phyloP scores from a whole-genome alignment of 164 flowering plant genomes.

The Litsea cubeba region DNA sequence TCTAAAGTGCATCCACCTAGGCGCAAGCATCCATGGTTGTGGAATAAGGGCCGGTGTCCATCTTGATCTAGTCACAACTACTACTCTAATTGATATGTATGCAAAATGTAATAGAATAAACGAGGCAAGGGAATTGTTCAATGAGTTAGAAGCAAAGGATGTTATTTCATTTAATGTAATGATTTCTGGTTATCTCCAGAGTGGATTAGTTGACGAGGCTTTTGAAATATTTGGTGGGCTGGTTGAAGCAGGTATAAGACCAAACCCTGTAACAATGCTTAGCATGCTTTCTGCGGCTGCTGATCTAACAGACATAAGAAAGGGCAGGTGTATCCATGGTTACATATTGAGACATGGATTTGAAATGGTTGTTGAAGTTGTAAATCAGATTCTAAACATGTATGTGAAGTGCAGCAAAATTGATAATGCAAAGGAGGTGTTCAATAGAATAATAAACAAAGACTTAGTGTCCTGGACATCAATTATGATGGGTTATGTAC shows the following conservation, averaged over 20 bases:
- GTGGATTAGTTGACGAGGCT: constrained; percentile 28
- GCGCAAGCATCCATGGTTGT: constrained; percentile 50
- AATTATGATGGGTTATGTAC: constrained; percentile 46
- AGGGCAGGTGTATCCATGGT: constrained; percentile 43
- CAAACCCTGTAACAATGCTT: constrained; percentile 34
- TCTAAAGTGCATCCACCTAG: constrained; percentile 29
- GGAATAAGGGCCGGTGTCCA: constrained; percentile 29
- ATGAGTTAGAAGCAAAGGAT: constrained; percentile 27
- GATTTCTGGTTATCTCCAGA: constrained; percentile 38
- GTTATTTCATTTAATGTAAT: constrained; percentile 36
- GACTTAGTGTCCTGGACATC: constrained; percentile 62
- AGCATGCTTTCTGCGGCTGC: constrained; percentile 34
- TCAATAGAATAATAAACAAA: constrained; percentile 30
- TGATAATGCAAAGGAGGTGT: constrained; percentile 33
- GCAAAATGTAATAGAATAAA: constrained; percentile 31
- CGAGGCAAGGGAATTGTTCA: constrained; percentile 34
- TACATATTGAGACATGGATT: constrained; percentile 35
- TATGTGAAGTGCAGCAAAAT: constrained; percentile 46
- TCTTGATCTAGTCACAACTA: constrained; percentile 36
- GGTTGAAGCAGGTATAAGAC: constrained; percentile 28
- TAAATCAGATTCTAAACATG: constrained; percentile 44
- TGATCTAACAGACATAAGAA: constrained; percentile 25
- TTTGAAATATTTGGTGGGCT: constrained; percentile 24
- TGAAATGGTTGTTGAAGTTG: constrained; percentile 28
- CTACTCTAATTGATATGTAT: constrained; percentile 57